Conservation (phyloP, 768 basidiomycete genomes). For the Boletus patriciae region DNA sequence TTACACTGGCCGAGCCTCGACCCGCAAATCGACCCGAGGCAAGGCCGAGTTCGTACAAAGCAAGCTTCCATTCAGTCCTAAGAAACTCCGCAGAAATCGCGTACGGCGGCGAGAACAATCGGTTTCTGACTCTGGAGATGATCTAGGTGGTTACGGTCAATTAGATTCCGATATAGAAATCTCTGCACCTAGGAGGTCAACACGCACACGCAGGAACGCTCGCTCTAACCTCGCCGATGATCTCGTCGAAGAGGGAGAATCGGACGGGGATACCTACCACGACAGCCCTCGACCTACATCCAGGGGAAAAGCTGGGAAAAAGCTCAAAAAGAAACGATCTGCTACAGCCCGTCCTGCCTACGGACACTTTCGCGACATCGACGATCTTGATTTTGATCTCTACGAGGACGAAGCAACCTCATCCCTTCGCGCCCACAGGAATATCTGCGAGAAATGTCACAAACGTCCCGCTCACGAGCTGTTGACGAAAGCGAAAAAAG, state of each 20-base stretch:
- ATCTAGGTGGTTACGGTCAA: slow-evolving; percentile 40
- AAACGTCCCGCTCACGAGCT: slow-evolving; percentile 55
- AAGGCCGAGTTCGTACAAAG: slow-evolving; percentile 19
- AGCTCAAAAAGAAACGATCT: slow-evolving; percentile 33
- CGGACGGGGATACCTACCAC: slow-evolving; percentile 35
- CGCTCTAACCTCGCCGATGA: slow-evolving; percentile 38
- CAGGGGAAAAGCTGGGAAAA: slow-evolving; percentile 5
- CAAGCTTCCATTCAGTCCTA: slow-evolving; percentile 66
- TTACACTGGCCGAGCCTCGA: neutral
- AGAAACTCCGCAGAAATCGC: slow-evolving; percentile 48
- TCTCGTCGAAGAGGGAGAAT: slow-evolving; percentile 27
- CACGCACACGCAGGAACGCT: slow-evolving; percentile 42
- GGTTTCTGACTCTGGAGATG: slow-evolving; percentile 39
- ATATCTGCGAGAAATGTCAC: slow-evolving; percentile 72
- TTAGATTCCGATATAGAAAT: slow-evolving; percentile 28
- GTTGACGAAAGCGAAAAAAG: slow-evolving; percentile 44
- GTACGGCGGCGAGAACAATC: slow-evolving; percentile 25
- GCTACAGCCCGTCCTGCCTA: slow-evolving; percentile 47
- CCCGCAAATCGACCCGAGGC: slow-evolving; percentile 21
- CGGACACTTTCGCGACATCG: slow-evolving; percentile 45
- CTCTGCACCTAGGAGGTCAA: slow-evolving; percentile 45
- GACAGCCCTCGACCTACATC: slow-evolving; percentile 26
- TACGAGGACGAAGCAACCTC: slow-evolving; percentile 57
- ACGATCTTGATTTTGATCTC: slow-evolving; percentile 41
- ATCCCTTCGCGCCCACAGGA: slow-evolving; percentile 59